Conservation (phyloP, 352 stramenopile species). For the Phytophthora quininea region DNA sequence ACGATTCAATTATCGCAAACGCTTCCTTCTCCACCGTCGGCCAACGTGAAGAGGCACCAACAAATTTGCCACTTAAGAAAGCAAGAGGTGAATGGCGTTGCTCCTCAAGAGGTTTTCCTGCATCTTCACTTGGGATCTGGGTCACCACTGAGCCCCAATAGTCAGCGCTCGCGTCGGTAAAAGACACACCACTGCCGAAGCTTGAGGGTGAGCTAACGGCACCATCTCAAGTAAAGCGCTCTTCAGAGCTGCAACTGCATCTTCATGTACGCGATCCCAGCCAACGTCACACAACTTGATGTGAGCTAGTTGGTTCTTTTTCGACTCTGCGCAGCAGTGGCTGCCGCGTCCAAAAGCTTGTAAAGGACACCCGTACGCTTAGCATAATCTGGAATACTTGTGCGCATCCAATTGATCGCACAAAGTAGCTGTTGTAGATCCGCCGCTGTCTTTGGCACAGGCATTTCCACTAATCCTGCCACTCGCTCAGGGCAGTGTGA, state of each 20-base stretch:
- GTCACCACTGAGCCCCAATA: conserved; percentile 1
- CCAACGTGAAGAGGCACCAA: conserved; percentile 1
- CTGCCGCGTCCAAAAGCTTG: neutral
- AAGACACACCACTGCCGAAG: conserved; percentile 1
- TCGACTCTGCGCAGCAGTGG: neutral
- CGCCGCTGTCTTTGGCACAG: neutral
- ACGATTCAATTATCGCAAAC: conserved; percentile 15
- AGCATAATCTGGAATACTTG: neutral
- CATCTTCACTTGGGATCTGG: neutral
- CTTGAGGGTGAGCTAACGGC: neutral
- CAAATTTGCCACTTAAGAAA: conserved; percentile 11
- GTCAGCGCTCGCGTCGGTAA: conserved; percentile 5
- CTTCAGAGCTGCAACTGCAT: neutral
- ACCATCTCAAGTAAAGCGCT: neutral
- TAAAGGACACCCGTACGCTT: neutral
- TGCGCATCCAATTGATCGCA: conserved; percentile 8
- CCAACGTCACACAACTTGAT: neutral
- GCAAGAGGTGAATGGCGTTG: conserved; percentile 2
- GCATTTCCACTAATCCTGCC: neutral
- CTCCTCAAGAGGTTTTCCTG: neutral
- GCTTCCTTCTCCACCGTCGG: conserved; percentile 31
- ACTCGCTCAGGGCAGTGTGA: neutral
- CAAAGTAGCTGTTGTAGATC: conserved; percentile 4
- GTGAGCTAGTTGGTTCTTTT: neutral
- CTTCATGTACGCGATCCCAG: neutral